Base-by-base conservation (phyloP, 164 flowering plant genomes). In the Tinospora cordifolia region DNA sequence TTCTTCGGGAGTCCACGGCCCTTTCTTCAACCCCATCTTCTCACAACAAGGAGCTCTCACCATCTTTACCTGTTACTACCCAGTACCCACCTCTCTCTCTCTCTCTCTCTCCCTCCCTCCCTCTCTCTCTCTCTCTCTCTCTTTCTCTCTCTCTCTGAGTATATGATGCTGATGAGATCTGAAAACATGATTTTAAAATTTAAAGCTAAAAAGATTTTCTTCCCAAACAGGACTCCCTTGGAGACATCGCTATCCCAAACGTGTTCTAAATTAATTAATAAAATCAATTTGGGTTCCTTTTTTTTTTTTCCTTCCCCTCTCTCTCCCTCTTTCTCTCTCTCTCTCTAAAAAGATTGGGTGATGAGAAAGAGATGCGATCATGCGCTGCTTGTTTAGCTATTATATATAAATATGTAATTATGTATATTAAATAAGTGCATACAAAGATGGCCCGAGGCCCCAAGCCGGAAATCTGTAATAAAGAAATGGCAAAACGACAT, bases 1-100 rank as follows among this genome's bases (percentile, higher is more conserved):
- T 78, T 89, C 94, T 72, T 89, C 90, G 15, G 81, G 74, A 14
- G 88, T 77, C 94, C 92, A 88, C 14, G 92, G 92, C 14, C 92
- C 92, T 67, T 78, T 88, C 85, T 83, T 88, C 81, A 88, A 68
- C 39, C 91, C 91, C 87, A 84, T 83, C 78, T 86, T 84, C 82
- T 87, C 87, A 73, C 89, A 86, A 73, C 88, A 86, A 3, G 93
- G 90, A 75, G 86, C 85, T 80, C 91, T 83, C 72, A 44, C 87
- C 88, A 88, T 88, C 66, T 72, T 82, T 74, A 14, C 14, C n/a
- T n/a, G n/a, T n/a, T n/a, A n/a, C n/a, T n/a, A n/a, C 3, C 36
- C 2, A 30, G 36, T 2, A 30, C 2, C 2, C 36, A 30, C 2
- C 36, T 1, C 36, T 30, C 2, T 27, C 17, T n/a, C 30, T 44